Conservation (phyloP, 2,329 filamentous ascomycete genomes). For the Hymenoscyphus scutula region DNA sequence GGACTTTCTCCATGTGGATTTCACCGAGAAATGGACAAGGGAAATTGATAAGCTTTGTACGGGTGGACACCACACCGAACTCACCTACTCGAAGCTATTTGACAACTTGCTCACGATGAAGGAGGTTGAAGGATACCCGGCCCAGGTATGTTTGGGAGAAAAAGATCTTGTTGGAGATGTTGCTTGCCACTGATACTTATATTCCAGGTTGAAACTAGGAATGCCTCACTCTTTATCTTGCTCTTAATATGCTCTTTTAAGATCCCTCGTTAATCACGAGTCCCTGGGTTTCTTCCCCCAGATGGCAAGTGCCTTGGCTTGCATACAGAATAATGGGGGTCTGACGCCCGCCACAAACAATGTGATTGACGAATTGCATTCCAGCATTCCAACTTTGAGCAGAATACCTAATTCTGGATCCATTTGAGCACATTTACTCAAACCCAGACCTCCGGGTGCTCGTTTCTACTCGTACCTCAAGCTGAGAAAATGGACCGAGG, state of each 20-base stretch:
- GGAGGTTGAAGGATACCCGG: background rate
- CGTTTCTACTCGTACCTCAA: background rate
- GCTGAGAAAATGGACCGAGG: background rate
- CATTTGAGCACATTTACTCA: slow-evolving; percentile 8
- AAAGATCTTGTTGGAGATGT: background rate
- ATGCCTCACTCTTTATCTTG: slow-evolving; percentile 7
- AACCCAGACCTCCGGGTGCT: slow-evolving; percentile 2
- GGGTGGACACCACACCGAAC: background rate
- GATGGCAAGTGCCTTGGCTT: background rate
- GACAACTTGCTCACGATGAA: slow-evolving; percentile 6
- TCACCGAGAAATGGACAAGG: background rate
- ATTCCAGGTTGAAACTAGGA: background rate
- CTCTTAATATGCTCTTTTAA: slow-evolving; percentile 9
- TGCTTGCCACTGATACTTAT: background rate
- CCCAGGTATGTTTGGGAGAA: background rate
- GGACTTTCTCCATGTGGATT: background rate
- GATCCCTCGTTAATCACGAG: background rate
- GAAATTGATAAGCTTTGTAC: background rate
- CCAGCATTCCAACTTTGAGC: too few relatives aligned
- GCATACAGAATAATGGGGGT: background rate
- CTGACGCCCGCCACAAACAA: background rate
- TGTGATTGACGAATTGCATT: background rate
- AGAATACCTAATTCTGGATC: background rate
- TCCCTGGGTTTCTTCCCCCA: background rate
- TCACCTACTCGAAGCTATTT: background rate